Conservation (phyloP, 108 stramenopile species). For the Craspedostauros australis region DNA sequence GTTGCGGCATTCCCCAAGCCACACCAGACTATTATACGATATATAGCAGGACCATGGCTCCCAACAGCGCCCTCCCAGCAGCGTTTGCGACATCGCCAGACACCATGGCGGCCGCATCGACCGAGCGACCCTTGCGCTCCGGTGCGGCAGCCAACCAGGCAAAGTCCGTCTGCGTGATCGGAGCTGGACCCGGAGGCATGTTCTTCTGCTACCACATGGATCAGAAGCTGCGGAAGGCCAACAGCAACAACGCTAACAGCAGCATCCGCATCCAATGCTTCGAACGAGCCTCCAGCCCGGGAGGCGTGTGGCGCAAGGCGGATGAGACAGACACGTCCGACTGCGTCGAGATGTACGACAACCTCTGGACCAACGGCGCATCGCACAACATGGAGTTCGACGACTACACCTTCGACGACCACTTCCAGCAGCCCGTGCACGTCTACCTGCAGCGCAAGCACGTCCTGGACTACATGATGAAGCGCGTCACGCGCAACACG, state of each 20-base stretch:
- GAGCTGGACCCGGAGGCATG: slow-evolving; percentile 53
- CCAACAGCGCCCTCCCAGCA: no score
- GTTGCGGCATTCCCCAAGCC: no score
- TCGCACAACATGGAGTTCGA: slow-evolving; percentile 45
- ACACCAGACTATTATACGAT: no score
- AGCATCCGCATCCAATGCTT: slow-evolving; percentile 19
- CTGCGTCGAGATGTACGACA: slow-evolving; percentile 33
- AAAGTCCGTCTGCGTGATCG: no score
- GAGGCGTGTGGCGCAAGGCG: slow-evolving; percentile 39
- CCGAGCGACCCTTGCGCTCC: no score
- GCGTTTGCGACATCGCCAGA: no score
- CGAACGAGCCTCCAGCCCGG: slow-evolving; percentile 24
- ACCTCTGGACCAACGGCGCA: slow-evolving; percentile 50
- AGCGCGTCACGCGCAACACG: slow-evolving; percentile 32
- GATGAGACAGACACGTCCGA: slow-evolving; percentile 1
- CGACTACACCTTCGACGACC: slow-evolving; percentile 58
- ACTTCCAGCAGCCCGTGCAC: slow-evolving; percentile 35
- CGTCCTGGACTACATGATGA: slow-evolving; percentile 41
- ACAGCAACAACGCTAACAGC: not conserved
- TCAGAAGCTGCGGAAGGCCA: not conserved
- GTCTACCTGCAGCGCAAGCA: slow-evolving; percentile 36
- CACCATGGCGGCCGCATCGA: no score
- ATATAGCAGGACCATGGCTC: no score
- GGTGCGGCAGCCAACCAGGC: no score
- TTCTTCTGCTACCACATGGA: slow-evolving; percentile 26